Evolutionary conservation across 2,329 filamentous ascomycete species (phyloP).

Genomic region (Cercospora sojina): DNA sequence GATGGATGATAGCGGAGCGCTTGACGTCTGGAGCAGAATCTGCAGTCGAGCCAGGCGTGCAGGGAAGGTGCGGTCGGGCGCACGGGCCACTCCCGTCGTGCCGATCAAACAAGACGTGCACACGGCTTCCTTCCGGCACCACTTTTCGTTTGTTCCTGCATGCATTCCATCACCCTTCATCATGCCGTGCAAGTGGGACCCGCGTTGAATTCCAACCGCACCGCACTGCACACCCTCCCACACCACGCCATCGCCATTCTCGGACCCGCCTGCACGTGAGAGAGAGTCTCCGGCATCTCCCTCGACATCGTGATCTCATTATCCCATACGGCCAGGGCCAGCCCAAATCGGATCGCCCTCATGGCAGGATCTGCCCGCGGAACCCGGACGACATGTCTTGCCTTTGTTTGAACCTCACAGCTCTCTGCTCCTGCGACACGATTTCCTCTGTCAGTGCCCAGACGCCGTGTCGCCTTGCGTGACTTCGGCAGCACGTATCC

Average conservation of each 20-base stretch:
- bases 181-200: not conserved
- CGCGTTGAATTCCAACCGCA: constrained; percentile 3
- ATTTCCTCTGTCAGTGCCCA: not conserved
- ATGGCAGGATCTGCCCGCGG: not conserved
- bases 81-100: not conserved
- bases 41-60: not conserved
- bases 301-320: not conserved
- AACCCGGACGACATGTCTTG: not conserved
- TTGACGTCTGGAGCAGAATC: constrained; percentile 1
- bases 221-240: not conserved
- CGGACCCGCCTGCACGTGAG: not conserved
- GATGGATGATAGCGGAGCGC: not conserved
- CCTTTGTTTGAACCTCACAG: constrained; percentile 4
- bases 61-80: not conserved
- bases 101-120: not conserved
- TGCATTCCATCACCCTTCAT: constrained; percentile 13
- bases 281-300: not conserved
- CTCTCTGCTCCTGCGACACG: not conserved
- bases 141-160: constrained; percentile 3
- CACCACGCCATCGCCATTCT: not conserved
- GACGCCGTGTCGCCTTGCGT: not conserved
- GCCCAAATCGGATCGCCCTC: not conserved
- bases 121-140: not conserved
- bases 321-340: not conserved
- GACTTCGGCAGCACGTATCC: not conserved